Percentiles rank a stretch among this genome's conserved stretches.
phyloP scores from a whole-genome alignment of 768 basidiomycete genomes.

The Leccinellum rugosiceps region DNA sequence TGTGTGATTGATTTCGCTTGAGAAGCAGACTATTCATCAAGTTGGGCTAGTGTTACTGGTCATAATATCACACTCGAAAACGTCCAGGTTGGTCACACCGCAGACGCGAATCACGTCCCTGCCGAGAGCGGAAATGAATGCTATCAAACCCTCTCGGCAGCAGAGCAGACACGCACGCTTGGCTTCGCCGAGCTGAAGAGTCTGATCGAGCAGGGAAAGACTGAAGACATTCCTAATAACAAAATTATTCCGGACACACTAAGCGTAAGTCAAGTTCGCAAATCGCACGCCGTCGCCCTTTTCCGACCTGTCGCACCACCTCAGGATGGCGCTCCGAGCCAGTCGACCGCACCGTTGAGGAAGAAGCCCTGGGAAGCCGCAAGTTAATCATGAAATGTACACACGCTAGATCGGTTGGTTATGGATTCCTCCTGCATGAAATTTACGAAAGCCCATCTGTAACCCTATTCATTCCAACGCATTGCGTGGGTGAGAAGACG shows the following conservation, averaged over 20 bases:
- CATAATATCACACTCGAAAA: conserved; percentile 30
- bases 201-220: conserved; percentile 67
- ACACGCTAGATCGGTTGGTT: conserved; percentile 13
- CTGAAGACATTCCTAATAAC: conserved; percentile 77
- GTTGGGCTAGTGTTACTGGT: conserved; percentile 29
- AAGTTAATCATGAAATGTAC: conserved; percentile 14
- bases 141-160: not conserved
- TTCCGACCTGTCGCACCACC: conserved; percentile 1
- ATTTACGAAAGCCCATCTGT: conserved; percentile 14
- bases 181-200: conserved; percentile 67
- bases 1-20: conserved; percentile 30
- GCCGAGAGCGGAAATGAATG: conserved; percentile 22
- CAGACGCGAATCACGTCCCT: conserved; percentile 10
- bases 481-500: conserved; percentile 12
- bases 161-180: conserved; percentile 39
- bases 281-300: not conserved
- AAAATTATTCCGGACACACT: conserved; percentile 63
- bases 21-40: conserved; percentile 25
- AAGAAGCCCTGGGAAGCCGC: conserved; percentile 69
- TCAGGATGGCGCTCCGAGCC: conserved; percentile 55
- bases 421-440: conserved; percentile 6
- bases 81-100: conserved; percentile 11
- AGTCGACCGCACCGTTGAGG: conserved; percentile 46
- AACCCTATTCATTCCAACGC: conserved; percentile 6
- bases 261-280: conserved; percentile 46